These are phyloP conservation scores for Boechera stricta DNA, from an alignment of 345 rosid species.

Conservation along the genomic window DNA sequence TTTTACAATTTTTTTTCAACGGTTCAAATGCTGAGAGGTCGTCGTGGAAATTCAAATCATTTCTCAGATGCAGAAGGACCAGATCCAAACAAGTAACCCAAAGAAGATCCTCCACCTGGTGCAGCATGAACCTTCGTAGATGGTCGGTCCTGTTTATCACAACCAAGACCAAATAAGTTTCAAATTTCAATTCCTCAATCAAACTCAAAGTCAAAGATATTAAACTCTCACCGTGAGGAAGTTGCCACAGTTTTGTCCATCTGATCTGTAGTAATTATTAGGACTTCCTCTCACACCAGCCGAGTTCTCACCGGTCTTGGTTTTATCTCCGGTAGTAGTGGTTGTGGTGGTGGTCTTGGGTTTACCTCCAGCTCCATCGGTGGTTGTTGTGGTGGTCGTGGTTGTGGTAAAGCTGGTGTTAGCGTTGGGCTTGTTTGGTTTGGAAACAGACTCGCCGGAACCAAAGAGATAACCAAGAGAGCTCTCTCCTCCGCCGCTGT, in stretches of 20 bases:
- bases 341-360: constrained; percentile 43
- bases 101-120: constrained; percentile 64
- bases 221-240: constrained; percentile 60
- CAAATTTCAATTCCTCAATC: not conserved
- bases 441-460: constrained; percentile 59
- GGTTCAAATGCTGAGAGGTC: not conserved
- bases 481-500: constrained; percentile 91
- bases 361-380: constrained; percentile 63
- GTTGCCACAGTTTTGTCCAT: constrained; percentile 87
- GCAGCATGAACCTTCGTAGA: constrained; percentile 64
- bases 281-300: constrained; percentile 73
- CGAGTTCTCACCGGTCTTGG: constrained; percentile 52
- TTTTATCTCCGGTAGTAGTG: constrained; percentile 45
- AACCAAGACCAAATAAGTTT: constrained; percentile 6
- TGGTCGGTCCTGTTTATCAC: constrained; percentile 54
- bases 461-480: constrained; percentile 90
- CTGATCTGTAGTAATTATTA: constrained; percentile 79
- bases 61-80: constrained; percentile 28
- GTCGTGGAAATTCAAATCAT: constrained; percentile 17
- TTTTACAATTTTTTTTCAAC: constrained; percentile 13
- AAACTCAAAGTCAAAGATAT: not conserved
- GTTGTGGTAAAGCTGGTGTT: constrained; percentile 38
- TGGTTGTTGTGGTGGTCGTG: constrained; percentile 45
- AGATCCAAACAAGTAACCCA: constrained; percentile 60
- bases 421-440: constrained; percentile 48